Percentiles rank a stretch among this genome's conserved stretches.
Evolutionary conservation across 2,329 filamentous ascomycete species (phyloP).

Genomic region (Epichloe hybrida): DNA sequence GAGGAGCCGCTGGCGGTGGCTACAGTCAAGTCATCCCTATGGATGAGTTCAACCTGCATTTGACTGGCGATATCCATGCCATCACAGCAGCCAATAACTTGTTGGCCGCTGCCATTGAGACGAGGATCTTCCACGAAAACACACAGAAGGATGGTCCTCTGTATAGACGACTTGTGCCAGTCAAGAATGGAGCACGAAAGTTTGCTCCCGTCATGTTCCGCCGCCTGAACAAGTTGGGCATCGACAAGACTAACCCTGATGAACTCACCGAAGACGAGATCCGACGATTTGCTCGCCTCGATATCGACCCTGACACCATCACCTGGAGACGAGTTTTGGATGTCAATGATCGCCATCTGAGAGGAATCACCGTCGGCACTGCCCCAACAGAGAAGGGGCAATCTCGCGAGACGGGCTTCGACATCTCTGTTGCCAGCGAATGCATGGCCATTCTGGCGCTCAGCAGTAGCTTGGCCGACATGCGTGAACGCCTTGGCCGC

Average conservation of each 20-base stretch:
- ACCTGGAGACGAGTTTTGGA: conserved; percentile 94
- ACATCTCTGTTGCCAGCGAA: conserved; percentile 94
- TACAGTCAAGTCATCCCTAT: conserved; percentile 99
- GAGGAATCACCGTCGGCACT: conserved; percentile 77
- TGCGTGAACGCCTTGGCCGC: conserved; percentile 82
- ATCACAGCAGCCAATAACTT: conserved; percentile 96
- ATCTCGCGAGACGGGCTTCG: conserved; percentile 80
- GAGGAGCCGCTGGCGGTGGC: conserved; percentile 88
- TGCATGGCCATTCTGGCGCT: conserved; percentile 97
- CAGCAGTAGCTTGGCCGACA: conserved; percentile 73
- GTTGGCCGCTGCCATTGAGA: conserved; percentile 90
- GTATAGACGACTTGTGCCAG: conserved; percentile 76
- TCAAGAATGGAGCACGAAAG: conserved; percentile 76
- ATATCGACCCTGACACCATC: conserved; percentile 94
- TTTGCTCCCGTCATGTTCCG: conserved; percentile 89
- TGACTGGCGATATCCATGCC: conserved; percentile 96
- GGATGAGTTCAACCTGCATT: conserved; percentile 97
- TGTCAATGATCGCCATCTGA: conserved; percentile 90
- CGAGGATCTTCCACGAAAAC: conserved; percentile 94
- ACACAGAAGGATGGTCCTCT: conserved; percentile 84
- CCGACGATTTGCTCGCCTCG: conserved; percentile 73
- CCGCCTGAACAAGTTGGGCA: conserved; percentile 87
- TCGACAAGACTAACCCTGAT: conserved; percentile 86
- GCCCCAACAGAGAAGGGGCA: conserved; percentile 85
- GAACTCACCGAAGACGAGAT: conserved; percentile 87